A percentile compares a stretch with the other conserved stretches of the same genome.
Evolutionary conservation across 106 monocot genomes (phyloP).

Genomic region (Agapanthus africanus): DNA sequence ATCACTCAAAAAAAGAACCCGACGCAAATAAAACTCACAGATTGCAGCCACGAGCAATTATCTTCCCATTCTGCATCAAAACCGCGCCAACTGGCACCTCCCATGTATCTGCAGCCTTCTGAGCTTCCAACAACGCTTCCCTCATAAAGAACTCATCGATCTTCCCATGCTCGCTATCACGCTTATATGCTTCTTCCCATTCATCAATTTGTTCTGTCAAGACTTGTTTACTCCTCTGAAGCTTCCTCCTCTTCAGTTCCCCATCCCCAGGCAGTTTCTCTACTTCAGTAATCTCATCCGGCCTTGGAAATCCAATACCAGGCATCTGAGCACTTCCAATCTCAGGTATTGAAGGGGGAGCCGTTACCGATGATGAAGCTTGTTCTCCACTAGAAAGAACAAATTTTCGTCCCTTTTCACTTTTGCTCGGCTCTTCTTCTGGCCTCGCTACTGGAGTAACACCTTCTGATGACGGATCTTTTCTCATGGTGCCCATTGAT

Average conservation of each 20-base stretch:
- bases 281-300: constrained; percentile 13
- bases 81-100: constrained; percentile 97
- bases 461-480: constrained; percentile 4
- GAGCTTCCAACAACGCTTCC: constrained; percentile 91
- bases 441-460: too few species aligned
- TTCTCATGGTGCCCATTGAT: constrained; percentile 5
- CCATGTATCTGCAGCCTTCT: constrained; percentile 79
- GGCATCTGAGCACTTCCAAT: constrained; percentile 14
- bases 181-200: constrained; percentile 80
- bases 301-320: neutral
- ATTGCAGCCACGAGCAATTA: constrained; percentile 85
- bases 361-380: constrained; percentile 9
- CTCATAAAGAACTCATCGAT: constrained; percentile 89
- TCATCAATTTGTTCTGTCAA: constrained; percentile 58
- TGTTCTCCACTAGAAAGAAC: too few species aligned
- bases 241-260: constrained; percentile 54
- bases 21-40: constrained; percentile 31
- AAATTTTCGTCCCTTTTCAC: constrained; percentile 16
- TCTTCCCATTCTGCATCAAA: constrained; percentile 73
- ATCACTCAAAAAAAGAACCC: constrained; percentile 1
- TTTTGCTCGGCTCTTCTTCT: neutral
- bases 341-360: constrained; percentile 14
- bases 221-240: constrained; percentile 66
- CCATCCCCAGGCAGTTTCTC: constrained; percentile 29
- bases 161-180: constrained; percentile 57